Evolutionary conservation across 345 rosid species (phyloP).

Genomic region (Brassica incana): DNA sequence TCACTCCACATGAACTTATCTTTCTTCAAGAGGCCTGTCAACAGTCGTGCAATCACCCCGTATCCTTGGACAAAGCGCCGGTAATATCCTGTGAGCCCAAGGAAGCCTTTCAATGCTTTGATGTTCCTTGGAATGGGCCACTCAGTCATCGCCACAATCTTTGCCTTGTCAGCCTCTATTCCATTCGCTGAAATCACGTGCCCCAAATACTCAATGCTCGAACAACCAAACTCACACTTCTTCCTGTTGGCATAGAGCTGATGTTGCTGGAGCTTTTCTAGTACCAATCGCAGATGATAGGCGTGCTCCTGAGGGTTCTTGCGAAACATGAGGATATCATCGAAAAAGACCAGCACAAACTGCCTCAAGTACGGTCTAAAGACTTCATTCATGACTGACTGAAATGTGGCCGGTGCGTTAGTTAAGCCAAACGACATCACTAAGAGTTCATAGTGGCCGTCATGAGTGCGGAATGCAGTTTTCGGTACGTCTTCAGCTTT

Average conservation of each 20-base stretch:
- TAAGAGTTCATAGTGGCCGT: neutral
- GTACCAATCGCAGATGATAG: neutral
- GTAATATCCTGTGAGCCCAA: neutral
- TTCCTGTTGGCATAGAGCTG: neutral
- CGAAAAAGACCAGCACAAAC: neutral
- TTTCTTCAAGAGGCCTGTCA: neutral
- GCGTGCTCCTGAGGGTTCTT: neutral
- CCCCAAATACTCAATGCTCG: neutral
- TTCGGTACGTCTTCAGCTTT: neutral
- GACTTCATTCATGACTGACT: neutral
- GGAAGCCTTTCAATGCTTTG: neutral
- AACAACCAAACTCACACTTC: neutral
- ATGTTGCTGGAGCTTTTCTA: neutral
- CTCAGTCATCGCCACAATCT: neutral
- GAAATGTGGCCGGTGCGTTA: neutral
- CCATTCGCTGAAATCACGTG: neutral
- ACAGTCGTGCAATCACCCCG: neutral
- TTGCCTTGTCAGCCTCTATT: neutral
- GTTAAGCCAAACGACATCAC: neutral
- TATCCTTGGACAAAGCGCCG: neutral
- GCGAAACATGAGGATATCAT: neutral
- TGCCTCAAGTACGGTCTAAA: neutral
- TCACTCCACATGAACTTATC: neutral
- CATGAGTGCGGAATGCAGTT: neutral
- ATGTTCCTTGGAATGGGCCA: neutral